Evolutionary conservation across 805 yeast genomes (phyloP), one percentile per base, ranked within the genome.

Genomic region (Hanseniaspora pseudoguilliermondii): DNA sequence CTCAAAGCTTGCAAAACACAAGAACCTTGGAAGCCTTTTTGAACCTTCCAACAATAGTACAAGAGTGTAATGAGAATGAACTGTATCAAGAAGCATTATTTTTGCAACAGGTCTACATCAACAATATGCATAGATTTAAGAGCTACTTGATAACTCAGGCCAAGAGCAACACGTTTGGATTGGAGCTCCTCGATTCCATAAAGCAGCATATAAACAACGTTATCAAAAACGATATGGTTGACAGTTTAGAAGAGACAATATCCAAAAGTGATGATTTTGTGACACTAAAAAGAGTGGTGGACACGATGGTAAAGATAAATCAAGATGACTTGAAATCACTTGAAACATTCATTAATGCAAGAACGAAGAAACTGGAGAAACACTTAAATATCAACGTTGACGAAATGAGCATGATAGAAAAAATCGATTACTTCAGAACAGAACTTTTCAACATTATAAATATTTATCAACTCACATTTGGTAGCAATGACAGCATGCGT

Each of bases 51-150:
- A 76, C 95, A 1, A 67, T 91, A 49, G 82, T 91, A 36, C 76
- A 82, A 49, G 81, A 90, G n/a, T 87, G 97, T 68, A 86, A 90
- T 11, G 75, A 80, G 49, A 83, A 84, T 48, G 96, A 96, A 0
- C 86, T 85, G 63, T 93, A 90, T 65, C 84, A 88, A 36, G 95
- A 89, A 63, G 89, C 96, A 10, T 76, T 91, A 38, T 95, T 91
- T 65, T 78, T 91, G 15, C 84, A 89, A 13, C 77, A 84, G 34
- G 81, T 86, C 62, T 81, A 85, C 0, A 77, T 83, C 59, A 75
- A 56, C 34, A 51, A 95, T 55, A 71, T 93, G 25, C 72, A 76
- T 0, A 78, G 82, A 18, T 74, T 95, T 57, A 90, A 83, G 66
- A 86, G 89, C 0, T 64, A 63, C 10, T 62, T 66, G 7, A 50